Conservation (phyloP, 192 early-diverging fungal species). For the Coemansia biformis region DNA sequence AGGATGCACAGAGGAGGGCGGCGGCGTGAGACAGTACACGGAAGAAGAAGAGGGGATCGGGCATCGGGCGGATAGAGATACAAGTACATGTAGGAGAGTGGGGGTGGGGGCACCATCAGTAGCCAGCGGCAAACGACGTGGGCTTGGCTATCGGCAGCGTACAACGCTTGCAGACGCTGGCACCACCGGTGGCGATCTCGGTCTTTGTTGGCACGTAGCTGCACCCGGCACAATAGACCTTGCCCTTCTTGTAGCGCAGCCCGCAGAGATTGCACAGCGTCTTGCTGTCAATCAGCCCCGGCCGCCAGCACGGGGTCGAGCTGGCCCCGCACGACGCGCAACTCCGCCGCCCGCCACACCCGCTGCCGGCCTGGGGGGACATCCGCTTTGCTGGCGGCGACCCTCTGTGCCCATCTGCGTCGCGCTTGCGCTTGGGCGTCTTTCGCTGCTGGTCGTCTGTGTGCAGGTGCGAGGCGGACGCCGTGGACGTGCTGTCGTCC, state of each 20-base stretch:
- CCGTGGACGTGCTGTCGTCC: constrained; percentile 17
- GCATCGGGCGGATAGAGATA: not conserved
- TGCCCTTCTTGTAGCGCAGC: constrained; percentile 54
- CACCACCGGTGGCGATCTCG: constrained; percentile 50
- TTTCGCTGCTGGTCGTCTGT: constrained; percentile 7
- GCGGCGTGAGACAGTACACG: no score
- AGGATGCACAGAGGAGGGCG: no score
- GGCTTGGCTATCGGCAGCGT: constrained; percentile 16
- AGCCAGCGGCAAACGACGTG: not conserved
- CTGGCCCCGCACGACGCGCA: constrained; percentile 48
- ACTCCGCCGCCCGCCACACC: constrained; percentile 25
- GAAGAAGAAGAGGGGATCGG: not conserved
- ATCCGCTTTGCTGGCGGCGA: constrained; percentile 15
- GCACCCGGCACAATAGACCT: constrained; percentile 45
- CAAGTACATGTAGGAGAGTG: not conserved
- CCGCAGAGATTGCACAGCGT: constrained; percentile 54
- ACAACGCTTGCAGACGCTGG: constrained; percentile 43
- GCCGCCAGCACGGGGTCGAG: constrained; percentile 54
- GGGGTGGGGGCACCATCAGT: not conserved
- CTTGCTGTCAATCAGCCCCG: constrained; percentile 51
- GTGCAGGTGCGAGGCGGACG: no score
- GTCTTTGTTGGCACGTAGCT: constrained; percentile 54
- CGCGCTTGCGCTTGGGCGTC: constrained; percentile 37
- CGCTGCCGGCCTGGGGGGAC: not conserved
- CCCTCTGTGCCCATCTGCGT: constrained; percentile 14